Percentiles rank a stretch among this genome's conserved stretches.
Conservation (phyloP, 2,329 filamentous ascomycete species). For the Fusarium sterilihyphosum region DNA sequence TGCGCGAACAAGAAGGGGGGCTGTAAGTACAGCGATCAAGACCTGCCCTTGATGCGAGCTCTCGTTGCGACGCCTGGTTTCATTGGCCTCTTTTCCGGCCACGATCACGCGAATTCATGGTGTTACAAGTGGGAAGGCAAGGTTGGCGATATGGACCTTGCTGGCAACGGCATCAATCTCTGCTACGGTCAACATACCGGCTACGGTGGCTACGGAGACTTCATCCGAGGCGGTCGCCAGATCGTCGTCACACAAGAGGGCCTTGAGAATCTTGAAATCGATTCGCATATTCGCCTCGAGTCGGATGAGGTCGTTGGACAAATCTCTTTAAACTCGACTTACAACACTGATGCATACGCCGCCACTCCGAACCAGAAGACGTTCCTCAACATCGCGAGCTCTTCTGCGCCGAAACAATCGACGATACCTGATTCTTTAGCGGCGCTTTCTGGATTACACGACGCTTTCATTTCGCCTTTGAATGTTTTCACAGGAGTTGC, state of each 20-base stretch:
- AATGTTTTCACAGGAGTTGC: not conserved
- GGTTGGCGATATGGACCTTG: conserved; percentile 58
- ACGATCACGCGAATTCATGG: conserved; percentile 73
- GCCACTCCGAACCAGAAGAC: conserved; percentile 53
- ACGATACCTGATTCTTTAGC: not conserved
- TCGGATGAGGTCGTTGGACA: conserved; percentile 60
- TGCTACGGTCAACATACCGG: conserved; percentile 74
- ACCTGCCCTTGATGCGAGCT: conserved; percentile 71
- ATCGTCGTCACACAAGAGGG: conserved; percentile 58
- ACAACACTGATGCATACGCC: conserved; percentile 65
- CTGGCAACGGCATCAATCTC: conserved; percentile 57
- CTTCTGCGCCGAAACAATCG: not conserved
- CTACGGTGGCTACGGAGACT: conserved; percentile 75
- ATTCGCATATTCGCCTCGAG: conserved; percentile 72
- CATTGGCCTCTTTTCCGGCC: conserved; percentile 69
- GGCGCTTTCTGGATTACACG: not conserved
- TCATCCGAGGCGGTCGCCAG: conserved; percentile 69
- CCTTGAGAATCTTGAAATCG: conserved; percentile 53
- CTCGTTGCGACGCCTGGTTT: conserved; percentile 64
- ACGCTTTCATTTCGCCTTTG: not conserved
- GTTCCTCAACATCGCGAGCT: not conserved
- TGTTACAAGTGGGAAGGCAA: conserved; percentile 61
- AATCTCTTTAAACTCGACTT: conserved; percentile 68
- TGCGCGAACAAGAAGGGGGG: conserved; percentile 51
- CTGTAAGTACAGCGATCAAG: conserved; percentile 60